Conservation (phyloP, 2,329 filamentous ascomycete species). For the Daldinia sp. region DNA sequence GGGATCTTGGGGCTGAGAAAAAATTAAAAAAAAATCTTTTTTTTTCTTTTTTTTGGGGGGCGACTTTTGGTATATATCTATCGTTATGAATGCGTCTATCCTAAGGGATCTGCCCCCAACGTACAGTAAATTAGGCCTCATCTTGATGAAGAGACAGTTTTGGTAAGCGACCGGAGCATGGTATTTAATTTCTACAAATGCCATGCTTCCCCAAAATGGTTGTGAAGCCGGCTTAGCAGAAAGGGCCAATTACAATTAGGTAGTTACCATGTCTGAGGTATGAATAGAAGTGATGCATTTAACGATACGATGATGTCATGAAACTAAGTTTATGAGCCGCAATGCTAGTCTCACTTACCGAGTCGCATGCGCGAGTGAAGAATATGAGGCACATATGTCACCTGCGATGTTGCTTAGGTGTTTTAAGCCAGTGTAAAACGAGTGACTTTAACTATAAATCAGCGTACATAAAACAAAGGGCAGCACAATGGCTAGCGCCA, state of each 20-base stretch:
- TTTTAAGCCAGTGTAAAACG: slow-evolving; percentile 11
- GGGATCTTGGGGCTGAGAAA: background rate
- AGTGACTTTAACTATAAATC: slow-evolving; percentile 34
- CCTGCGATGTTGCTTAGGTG: background rate
- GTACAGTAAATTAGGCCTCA: background rate
- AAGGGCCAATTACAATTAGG: no score
- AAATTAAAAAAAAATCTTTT: background rate
- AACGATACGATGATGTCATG: no score
- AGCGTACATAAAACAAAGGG: slow-evolving; percentile 21
- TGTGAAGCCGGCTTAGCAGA: no score
- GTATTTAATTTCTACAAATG: no score
- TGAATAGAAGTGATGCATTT: background rate
- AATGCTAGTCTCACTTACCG: background rate
- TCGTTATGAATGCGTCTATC: background rate
- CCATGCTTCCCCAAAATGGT: no score
- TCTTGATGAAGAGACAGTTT: background rate
- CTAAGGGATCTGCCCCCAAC: background rate
- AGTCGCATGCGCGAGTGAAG: background rate
- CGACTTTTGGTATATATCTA: no score
- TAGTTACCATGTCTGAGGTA: no score
- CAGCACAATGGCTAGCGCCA: slow-evolving; percentile 8
- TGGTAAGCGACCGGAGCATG: background rate
- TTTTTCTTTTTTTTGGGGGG: no score
- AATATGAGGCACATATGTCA: background rate
- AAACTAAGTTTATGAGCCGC: no score